Conservation (phyloP, 2,329 filamentous ascomycete species). For the Chaetomium globosum region DNA sequence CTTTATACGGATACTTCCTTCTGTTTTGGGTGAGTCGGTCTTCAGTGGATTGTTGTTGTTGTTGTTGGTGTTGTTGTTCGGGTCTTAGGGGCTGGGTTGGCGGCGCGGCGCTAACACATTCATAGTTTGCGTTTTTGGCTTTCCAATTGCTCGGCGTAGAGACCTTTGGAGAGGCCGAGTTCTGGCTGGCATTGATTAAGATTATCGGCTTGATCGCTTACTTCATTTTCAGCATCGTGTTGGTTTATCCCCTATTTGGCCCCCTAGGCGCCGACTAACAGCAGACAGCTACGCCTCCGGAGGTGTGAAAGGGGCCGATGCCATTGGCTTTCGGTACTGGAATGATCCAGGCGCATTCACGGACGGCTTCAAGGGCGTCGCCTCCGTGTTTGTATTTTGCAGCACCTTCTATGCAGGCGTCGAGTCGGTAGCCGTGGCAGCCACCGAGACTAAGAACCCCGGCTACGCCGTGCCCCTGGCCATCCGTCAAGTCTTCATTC, state of each 20-base stretch:
- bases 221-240: slow-evolving; percentile 72
- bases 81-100: no score
- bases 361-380: slow-evolving; percentile 67
- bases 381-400: slow-evolving; percentile 69
- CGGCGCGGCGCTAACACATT: neutral
- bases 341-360: slow-evolving; percentile 69
- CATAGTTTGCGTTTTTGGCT: slow-evolving; percentile 58
- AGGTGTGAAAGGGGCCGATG: slow-evolving; percentile 63
- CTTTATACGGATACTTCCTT: slow-evolving; percentile 68
- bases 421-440: slow-evolving; percentile 64
- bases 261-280: neutral
- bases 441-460: slow-evolving; percentile 63
- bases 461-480: slow-evolving; percentile 58
- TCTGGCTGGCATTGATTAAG: slow-evolving; percentile 76
- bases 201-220: slow-evolving; percentile 69
- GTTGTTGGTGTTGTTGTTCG: no score
- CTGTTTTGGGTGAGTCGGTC: slow-evolving; percentile 66
- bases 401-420: slow-evolving; percentile 72
- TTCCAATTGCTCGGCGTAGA: slow-evolving; percentile 73
- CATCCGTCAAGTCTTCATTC: slow-evolving; percentile 63
- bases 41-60: no score
- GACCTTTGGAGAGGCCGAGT: slow-evolving; percentile 77
- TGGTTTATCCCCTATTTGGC: slow-evolving; percentile 29
- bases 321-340: slow-evolving; percentile 73
- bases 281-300: slow-evolving; percentile 61